Base-by-base conservation (phyloP, 345 rosid genomes). In the Boechera divaricarpa region DNA sequence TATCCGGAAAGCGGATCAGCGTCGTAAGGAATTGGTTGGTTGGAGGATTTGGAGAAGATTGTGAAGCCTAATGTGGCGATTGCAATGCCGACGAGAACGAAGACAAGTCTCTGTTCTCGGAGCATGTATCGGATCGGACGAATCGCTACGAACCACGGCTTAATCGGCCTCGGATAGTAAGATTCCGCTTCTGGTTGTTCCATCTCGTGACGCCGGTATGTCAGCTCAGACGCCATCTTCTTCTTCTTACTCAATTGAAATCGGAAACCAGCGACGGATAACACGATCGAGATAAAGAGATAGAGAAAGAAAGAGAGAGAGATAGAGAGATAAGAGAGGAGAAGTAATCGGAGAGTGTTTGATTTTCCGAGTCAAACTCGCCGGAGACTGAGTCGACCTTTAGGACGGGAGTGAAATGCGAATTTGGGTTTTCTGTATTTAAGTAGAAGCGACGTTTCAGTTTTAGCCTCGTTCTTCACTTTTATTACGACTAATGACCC, bases 51-150 rank as follows among this genome's bases (percentile, higher is more conserved):
- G 9, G 98, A 94, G 70, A 83, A 72, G 57, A 83, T 2, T 15
- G 89, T 76, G 86, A 95, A 95, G 79, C 85, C 75, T 41, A 91
- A 61, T 6, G 96, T 87, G 63, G 98, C 96, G 54, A 95, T 83
- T 16, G 86, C 91, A 85, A 95, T 85, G 94, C 98, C 99, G 72
- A 88, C 73, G 60, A 95, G 85, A 45, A 92, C 87, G 80, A 88
- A 92, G 41, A 91, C 53, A 69, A 95, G 93, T n/a, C 99, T 96
- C 84, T 92, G 94, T 83, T 95, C 99, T 0, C 91, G 85, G 79
- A 95, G 89, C 78, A 91, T 41, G 90, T 92, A 92, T 32, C 88
- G 91, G 73, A 92, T 77, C 49, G 91, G 90, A 9, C 91, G 88
- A 11, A 77, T 72, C 63, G 88, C 75, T 44, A 75, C 75, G 45